phyloP scores from a whole-genome alignment of 2,329 filamentous ascomycete species.

The Verticillium nubilum region DNA sequence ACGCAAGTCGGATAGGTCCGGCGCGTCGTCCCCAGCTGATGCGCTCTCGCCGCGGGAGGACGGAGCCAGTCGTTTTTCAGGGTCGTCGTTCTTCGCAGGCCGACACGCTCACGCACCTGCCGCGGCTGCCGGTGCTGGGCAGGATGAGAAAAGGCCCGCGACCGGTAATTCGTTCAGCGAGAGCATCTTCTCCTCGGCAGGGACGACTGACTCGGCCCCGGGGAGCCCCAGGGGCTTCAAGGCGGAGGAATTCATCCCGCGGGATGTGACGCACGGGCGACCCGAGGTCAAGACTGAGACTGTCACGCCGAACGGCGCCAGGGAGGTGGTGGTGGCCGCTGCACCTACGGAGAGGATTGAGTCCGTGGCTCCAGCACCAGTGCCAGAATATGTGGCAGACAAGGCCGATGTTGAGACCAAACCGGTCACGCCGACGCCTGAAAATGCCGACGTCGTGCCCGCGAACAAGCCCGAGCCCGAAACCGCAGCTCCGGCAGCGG shows the following conservation, averaged over 20 bases:
- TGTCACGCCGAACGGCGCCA: neutral
- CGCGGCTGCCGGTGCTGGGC: neutral
- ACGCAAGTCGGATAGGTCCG: conserved; percentile 4
- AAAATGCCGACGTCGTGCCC: neutral
- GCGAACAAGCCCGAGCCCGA: neutral
- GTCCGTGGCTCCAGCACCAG: neutral
- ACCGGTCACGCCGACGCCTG: neutral
- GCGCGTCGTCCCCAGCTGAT: neutral
- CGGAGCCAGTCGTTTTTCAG: conserved; percentile 2
- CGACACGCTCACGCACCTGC: conserved; percentile 1
- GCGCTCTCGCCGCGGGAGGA: conserved; percentile 9
- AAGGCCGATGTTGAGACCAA: neutral
- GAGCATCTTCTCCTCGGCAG: conserved; percentile 35
- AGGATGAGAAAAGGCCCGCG: conserved; percentile 18
- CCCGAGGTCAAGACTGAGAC: neutral
- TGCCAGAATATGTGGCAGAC: neutral
- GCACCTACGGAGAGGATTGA: neutral
- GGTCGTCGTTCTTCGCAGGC: conserved; percentile 2
- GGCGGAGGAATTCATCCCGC: neutral
- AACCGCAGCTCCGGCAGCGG: neutral
- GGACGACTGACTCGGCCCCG: conserved; percentile 8
- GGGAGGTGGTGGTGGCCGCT: neutral
- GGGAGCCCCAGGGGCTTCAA: neutral
- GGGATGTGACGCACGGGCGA: neutral
- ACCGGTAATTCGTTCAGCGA: conserved; percentile 39